Base-by-base conservation (phyloP, 2,329 filamentous ascomycete genomes). In the Rutstroemia sydowiana region DNA sequence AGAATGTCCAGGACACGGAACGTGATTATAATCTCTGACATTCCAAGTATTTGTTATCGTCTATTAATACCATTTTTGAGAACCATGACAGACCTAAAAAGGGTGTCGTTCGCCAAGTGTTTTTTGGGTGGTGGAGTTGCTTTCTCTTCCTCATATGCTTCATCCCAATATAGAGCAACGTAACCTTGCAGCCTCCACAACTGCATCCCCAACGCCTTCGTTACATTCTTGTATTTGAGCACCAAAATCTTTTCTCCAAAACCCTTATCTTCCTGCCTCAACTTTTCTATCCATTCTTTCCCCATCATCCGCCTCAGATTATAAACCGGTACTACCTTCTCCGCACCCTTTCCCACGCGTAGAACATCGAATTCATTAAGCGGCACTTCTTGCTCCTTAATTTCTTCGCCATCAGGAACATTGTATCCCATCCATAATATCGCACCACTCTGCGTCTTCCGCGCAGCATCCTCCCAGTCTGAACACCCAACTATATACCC, bases 161-260 rank as follows among this genome's bases (percentile, higher is more conserved):
- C 37, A 26, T 36, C 44, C n/a, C 45, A 44, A 41, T 48, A 45
- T n/a, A 57, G 48, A 14, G 59, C 60, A 31, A 80, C 43, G 58
- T 78, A 84, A 1, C 78, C 78, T 55, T 83, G 76, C 8, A 84
- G 62, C 55, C 74, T 76, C 80, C 80, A 84, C 7, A 84, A 68
- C 48, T 73, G 68, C 50, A 73, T 52, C 63, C 80, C 76, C 42
- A 80, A 45, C 13, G 69, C 63, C 20, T 70, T 62, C 7, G 73
- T 75, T 34, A 69, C 66, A 55, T 59, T 67, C 58, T 66, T 69
- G 55, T 80, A 66, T 41, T 59, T 65, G 18, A 67, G 48, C 73
- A 69, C 18, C 75, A 64, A 8, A 65, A 68, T 31, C 28, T 57
- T 51, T 1, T 39, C 2, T 57, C 60, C 20, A 75, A 69, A 20